Percentiles rank a stretch among this genome's conserved stretches.
These are phyloP conservation scores for Conoideocrella luteorostrata DNA, from an alignment of 2,329 filamentous ascomycete genomes.

Conservation along the genomic window DNA sequence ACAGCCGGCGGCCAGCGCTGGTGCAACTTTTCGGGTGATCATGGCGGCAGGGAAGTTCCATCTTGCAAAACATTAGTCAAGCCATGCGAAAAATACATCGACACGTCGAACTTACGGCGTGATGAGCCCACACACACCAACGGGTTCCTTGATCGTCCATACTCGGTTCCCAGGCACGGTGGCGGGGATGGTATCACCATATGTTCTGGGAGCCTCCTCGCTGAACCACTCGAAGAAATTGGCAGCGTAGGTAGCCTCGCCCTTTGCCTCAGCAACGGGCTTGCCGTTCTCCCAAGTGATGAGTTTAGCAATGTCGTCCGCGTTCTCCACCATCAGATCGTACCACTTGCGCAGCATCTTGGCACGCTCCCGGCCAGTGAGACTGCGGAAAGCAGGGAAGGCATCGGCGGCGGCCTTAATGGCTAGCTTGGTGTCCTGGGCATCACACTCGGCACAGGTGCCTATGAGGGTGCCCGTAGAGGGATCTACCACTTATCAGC, in stretches of 20 bases:
- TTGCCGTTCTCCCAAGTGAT: constrained; percentile 92
- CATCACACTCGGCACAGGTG: constrained; percentile 76
- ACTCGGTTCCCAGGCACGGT: constrained; percentile 67
- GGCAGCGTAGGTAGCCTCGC: constrained; percentile 66
- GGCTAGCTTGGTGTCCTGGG: constrained; percentile 69
- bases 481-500: constrained; percentile 51
- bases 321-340: constrained; percentile 70
- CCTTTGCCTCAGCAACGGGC: constrained; percentile 66
- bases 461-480: constrained; percentile 76
- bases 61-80: constrained; percentile 21
- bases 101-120: constrained; percentile 50
- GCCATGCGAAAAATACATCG: neutral
- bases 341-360: constrained; percentile 75
- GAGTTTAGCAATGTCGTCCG: constrained; percentile 72
- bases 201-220: constrained; percentile 67
- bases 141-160: constrained; percentile 72
- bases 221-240: constrained; percentile 77
- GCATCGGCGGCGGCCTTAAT: constrained; percentile 79
- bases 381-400: constrained; percentile 62
- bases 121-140: constrained; percentile 77
- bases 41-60: constrained; percentile 85
- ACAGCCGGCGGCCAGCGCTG: constrained; percentile 86
- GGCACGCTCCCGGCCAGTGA: constrained; percentile 67
- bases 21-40: constrained; percentile 64
- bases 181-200: constrained; percentile 69